Base-by-base conservation (phyloP, 2,329 filamentous ascomycete genomes). In the Cordyceps fumosorosea region DNA sequence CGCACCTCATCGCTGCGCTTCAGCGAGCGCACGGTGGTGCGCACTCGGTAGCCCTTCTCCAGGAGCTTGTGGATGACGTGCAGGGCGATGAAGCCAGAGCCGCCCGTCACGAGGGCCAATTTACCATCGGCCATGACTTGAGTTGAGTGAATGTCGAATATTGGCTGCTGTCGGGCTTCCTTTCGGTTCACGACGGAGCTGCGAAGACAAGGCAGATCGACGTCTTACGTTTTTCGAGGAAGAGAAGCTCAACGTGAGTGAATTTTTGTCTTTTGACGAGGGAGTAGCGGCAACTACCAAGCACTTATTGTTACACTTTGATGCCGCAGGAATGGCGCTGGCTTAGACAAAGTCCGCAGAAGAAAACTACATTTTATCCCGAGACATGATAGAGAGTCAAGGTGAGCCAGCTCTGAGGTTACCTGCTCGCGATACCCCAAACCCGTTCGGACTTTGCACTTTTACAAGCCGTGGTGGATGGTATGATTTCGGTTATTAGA, bases 61-160 rank as follows among this genome's bases (percentile, higher is more conserved):
- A 70, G 57, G 4, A 69, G 63, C 29, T 66, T 62, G 48, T 66
- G 60, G 44, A 70, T 65, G n/a, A 69, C 54, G 22, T 68, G 51
- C 11, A 65, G 64, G 26, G 65, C 69, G 2, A 70, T 62, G 26
- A 64, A 70, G 60, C 68, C 69, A 22, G 65, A 66, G 24, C 66
- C 69, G 12, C 68, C 68, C 12, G 68, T 70, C 40, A 69, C 65
- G 44, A 69, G 64, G 40, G 66, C 63, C 6, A 60, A 60, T 42
- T 63, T 61, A 26, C 24, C n/a, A 22, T 52, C 50, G 14, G 48
- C n/a, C 56, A 59, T 59, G 40, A 29, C 5, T 6, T 6, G 29
- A 29, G 16, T 14, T 29, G 32, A 10, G 6, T 3, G 26, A 34
- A 2, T 16, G 20, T 37, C 20, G 3, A 29, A 22, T n/a, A 44